Base-by-base conservation (phyloP, 306 rosid genomes). In the Mimosa bimucronata region DNA sequence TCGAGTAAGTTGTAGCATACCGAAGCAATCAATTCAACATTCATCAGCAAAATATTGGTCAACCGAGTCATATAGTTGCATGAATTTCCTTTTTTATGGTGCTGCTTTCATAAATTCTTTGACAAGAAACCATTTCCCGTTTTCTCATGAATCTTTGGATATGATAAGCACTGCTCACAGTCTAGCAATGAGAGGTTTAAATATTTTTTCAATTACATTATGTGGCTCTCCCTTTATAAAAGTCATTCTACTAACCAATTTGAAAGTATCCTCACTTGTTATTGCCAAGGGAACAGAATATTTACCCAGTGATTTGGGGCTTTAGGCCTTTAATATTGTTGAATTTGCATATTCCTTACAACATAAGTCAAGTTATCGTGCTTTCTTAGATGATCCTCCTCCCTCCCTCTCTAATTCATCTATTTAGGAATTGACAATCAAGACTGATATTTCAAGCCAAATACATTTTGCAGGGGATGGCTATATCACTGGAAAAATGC, bases 401-500 rank as follows among this genome's bases (percentile, higher is more conserved):
- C 62, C 28, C 14, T 15, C 28, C 48, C 40, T 13, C 10, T 12
- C 4, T 26, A 8, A 26, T 26, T 11, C 19, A 53, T n/a, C 34
- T 58, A 44, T 66, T 29, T 23, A 19, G 61, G 16, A 57, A 14
- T 73, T 66, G 78, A 71, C 15, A 48, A 78, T 74, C 79, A 73
- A 80, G 29, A 70, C 68, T 62, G 38, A 30, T 46, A 34, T 86
- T 60, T 28, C 46, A 44, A 31, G 14, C 46, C 15, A 42, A 64
- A 71, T 14, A 48, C 50, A 71, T 78, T 37, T 75, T 70, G 83
- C 81, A 89, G 97, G 92, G 62, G 84, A 82, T 69, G 97, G 85
- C 52, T 90, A 88, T 74, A 88, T 92, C 79, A 71, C 84, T 64
- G 97, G 93, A 73, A 91, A 92, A 83, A 84, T 94, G 79, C 97